Percentiles rank a stretch among this genome's conserved stretches.
phyloP scores from a whole-genome alignment of 306 rosid genomes.

The Trifolium dubium region DNA sequence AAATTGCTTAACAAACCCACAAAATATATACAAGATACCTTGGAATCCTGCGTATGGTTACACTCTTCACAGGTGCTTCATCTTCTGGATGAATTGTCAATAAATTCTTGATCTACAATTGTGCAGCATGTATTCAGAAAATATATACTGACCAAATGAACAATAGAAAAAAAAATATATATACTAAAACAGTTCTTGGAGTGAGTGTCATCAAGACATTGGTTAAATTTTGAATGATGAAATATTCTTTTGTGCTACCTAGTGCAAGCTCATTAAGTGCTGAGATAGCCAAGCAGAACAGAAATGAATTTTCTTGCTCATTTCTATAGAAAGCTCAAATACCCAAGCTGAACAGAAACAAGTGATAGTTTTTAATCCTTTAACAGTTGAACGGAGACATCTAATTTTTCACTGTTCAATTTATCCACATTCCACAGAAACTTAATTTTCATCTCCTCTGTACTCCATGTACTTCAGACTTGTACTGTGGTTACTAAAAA shows the following conservation, averaged over 20 bases:
- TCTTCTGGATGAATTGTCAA: constrained; percentile 82
- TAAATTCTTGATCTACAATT: constrained; percentile 78
- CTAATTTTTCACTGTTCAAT: not conserved
- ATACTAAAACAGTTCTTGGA: no score
- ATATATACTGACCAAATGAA: constrained; percentile 2
- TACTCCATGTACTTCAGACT: constrained; percentile 7
- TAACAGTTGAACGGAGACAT: not conserved
- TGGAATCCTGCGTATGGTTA: constrained; percentile 88
- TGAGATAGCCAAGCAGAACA: not conserved
- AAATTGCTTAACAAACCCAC: not conserved
- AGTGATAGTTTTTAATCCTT: not conserved
- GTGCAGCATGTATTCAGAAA: constrained; percentile 35
- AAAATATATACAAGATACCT: constrained; percentile 58
- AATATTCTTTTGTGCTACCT: not conserved
- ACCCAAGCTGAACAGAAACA: not conserved
- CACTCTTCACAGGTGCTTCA: constrained; percentile 76
- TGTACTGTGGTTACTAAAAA: not conserved
- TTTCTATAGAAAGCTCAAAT: not conserved
- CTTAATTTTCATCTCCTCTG: not conserved
- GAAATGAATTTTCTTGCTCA: not conserved
- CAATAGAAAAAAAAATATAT: constrained; percentile 9
- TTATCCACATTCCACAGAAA: not conserved
- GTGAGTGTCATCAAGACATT: no score
- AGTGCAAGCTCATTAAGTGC: not conserved
- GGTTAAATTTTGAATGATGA: no score